Evolutionary conservation across 352 stramenopile species (phyloP).

Genomic region (Aphanomyces astaci): DNA sequence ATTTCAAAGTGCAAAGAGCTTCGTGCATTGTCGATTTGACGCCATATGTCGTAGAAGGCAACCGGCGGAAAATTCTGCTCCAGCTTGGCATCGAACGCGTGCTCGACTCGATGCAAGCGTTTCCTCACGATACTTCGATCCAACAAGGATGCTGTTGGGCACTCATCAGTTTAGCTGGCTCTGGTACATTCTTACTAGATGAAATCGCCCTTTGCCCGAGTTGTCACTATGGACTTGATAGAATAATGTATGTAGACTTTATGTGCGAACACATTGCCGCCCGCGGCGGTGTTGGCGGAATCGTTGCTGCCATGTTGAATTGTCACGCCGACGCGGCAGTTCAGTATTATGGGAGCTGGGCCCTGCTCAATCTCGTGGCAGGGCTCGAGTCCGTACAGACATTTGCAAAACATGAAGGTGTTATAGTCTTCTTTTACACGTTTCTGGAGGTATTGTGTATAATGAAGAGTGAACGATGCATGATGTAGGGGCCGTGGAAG

Average conservation of each 20-base stretch:
- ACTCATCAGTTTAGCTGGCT: constrained; percentile 70
- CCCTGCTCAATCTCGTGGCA: constrained; percentile 58
- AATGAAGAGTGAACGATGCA: no score
- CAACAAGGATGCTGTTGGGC: constrained; percentile 82
- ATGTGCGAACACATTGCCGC: constrained; percentile 60
- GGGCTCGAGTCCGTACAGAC: constrained; percentile 39
- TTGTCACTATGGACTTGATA: no score
- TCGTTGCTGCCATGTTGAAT: constrained; percentile 72
- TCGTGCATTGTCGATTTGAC: constrained; percentile 18
- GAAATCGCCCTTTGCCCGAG: no score
- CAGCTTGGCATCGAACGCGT: constrained; percentile 70
- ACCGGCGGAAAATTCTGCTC: constrained; percentile 63
- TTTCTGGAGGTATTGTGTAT: no score
- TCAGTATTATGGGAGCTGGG: constrained; percentile 58
- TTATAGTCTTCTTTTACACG: constrained; percentile 19
- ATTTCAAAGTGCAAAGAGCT: constrained; percentile 18
- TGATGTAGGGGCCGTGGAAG: constrained; percentile 55
- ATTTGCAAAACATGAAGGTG: constrained; percentile 52
- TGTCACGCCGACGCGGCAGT: constrained; percentile 47
- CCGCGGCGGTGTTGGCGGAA: constrained; percentile 49
- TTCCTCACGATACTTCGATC: constrained; percentile 52
- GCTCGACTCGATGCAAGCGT: constrained; percentile 76
- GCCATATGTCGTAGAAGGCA: constrained; percentile 59
- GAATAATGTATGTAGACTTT: constrained; percentile 42
- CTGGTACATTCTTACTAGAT: constrained; percentile 32